Evolutionary conservation across 2,329 filamentous ascomycete genomes (phyloP).

Genomic region (Sordariomycetes sp.): DNA sequence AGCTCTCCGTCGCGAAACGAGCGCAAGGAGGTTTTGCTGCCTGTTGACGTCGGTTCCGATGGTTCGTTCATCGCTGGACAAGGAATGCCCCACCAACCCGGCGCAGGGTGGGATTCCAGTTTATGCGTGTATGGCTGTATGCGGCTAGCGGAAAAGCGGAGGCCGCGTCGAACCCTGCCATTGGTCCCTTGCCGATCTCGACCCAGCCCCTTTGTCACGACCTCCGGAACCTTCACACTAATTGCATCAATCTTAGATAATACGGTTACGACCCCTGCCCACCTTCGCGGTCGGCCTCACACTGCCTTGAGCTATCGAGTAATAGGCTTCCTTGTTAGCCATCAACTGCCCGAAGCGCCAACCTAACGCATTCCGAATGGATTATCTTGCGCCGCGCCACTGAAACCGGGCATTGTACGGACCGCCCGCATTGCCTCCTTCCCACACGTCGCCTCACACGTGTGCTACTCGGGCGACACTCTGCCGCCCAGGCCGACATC

Average conservation of each 20-base stretch:
- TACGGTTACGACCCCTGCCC: neutral
- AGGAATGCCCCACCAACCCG: neutral
- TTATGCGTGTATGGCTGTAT: neutral
- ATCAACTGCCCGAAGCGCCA: neutral
- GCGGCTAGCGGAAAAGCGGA: neutral
- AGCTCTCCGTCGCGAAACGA: neutral
- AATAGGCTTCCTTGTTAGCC: neutral
- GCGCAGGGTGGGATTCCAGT: neutral
- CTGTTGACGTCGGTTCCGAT: neutral
- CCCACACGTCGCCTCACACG: neutral
- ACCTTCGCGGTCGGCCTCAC: neutral
- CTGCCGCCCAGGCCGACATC: neutral
- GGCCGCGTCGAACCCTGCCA: neutral
- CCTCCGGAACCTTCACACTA: neutral
- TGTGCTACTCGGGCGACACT: neutral
- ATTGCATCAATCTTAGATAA: neutral
- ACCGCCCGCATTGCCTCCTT: neutral
- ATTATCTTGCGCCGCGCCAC: neutral
- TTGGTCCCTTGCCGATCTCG: neutral
- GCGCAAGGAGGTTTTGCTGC: neutral
- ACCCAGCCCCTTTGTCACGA: neutral
- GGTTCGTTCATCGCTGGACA: neutral
- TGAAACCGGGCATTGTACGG: neutral
- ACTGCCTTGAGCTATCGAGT: neutral
- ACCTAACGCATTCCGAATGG: neutral